Evolutionary conservation across 192 early-diverging fungal species (phyloP).

Genomic region (Coemansia erecta): DNA sequence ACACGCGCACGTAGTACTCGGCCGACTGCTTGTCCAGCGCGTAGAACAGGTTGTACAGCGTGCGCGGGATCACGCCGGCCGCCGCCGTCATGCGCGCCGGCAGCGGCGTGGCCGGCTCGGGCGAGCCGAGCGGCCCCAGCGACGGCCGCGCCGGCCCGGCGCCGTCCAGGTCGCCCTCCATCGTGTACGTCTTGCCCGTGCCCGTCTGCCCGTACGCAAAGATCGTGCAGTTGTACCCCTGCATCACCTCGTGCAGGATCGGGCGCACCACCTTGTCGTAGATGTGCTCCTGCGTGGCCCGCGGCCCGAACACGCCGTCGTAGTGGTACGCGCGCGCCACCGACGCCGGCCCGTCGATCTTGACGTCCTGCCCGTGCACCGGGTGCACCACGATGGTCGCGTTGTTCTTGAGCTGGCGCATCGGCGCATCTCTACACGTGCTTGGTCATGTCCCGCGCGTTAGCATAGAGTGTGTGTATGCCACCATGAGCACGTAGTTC

Average conservation of each 20-base stretch:
- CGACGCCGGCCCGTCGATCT: slow-evolving; percentile 47
- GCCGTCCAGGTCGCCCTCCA: slow-evolving; percentile 82
- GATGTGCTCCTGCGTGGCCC: slow-evolving; percentile 72
- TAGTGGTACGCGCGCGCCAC: slow-evolving; percentile 75
- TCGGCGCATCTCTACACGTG: slow-evolving; percentile 18
- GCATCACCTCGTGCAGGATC: slow-evolving; percentile 77
- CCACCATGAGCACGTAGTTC: no score
- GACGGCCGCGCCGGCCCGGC: slow-evolving; percentile 7
- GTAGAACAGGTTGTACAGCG: slow-evolving; percentile 77
- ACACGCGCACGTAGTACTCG: slow-evolving; percentile 82
- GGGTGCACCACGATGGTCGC: slow-evolving; percentile 58
- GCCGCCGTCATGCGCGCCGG: slow-evolving; percentile 24
- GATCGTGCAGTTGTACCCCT: slow-evolving; percentile 77
- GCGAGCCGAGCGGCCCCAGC: not conserved
- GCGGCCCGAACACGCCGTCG: slow-evolving; percentile 85
- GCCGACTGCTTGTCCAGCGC: slow-evolving; percentile 62
- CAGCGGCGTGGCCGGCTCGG: not conserved
- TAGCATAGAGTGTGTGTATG: no score
- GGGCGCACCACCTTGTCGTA: slow-evolving; percentile 77
- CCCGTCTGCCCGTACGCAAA: slow-evolving; percentile 90
- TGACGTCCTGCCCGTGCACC: slow-evolving; percentile 60
- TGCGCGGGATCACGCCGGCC: slow-evolving; percentile 91
- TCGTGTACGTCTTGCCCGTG: slow-evolving; percentile 94
- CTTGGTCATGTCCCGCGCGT: no score
- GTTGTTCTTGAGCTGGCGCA: slow-evolving; percentile 2